Evolutionary conservation across 148 eudicot species (phyloP).

Genomic region (Fagopyrum homotropicum): DNA sequence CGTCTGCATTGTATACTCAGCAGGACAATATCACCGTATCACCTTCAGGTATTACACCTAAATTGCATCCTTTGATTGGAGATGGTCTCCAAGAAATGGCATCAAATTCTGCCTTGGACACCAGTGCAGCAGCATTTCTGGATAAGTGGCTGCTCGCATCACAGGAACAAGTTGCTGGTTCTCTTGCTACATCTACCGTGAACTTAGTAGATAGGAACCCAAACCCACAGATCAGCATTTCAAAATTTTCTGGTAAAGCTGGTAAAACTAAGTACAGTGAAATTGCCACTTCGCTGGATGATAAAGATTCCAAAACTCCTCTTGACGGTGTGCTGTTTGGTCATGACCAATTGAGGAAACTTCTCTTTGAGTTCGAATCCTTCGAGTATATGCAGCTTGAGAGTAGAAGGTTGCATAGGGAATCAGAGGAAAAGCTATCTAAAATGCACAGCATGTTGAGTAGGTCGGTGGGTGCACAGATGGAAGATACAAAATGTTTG

Average conservation of each 20-base stretch:
- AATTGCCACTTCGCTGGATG: constrained; percentile 32
- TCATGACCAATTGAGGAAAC: constrained; percentile 31
- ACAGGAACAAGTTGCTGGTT: constrained; percentile 54
- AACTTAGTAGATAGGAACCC: constrained; percentile 6
- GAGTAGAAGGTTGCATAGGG: constrained; percentile 36
- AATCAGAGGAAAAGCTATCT: constrained; percentile 35
- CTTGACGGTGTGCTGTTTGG: constrained; percentile 13
- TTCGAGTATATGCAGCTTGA: constrained; percentile 36
- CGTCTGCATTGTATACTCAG: constrained; percentile 20
- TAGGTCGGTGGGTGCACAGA: constrained; percentile 23
- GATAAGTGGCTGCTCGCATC: constrained; percentile 80
- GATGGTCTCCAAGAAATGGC: constrained; percentile 55
- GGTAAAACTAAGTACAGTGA: constrained; percentile 20
- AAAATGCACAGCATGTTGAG: constrained; percentile 24
- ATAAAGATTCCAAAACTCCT: constrained; percentile 32
- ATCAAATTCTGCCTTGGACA: constrained; percentile 66
- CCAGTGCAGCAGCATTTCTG: constrained; percentile 77
- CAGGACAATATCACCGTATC: constrained; percentile 30
- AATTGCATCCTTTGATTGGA: constrained; percentile 35
- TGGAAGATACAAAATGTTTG: constrained; percentile 21
- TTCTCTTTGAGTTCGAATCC: constrained; percentile 37
- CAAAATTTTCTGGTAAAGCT: constrained; percentile 29
- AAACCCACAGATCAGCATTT: constrained; percentile 22
- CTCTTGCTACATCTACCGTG: constrained; percentile 18
- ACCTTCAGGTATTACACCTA: constrained; percentile 80